phyloP scores from a whole-genome alignment of 768 basidiomycete species.

The Mycena crocata region DNA sequence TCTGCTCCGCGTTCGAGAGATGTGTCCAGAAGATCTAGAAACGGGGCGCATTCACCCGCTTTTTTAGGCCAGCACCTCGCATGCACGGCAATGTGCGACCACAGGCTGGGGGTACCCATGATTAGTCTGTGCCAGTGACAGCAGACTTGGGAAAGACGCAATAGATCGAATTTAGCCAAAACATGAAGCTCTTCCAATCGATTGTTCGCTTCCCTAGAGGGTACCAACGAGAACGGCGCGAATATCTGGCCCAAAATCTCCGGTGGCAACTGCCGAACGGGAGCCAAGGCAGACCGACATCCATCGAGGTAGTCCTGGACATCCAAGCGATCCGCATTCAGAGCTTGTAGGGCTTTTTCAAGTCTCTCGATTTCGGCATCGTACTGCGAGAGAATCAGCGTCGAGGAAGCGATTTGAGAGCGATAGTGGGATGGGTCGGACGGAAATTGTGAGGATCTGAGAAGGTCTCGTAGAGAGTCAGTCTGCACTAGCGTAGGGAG shows the following conservation, averaged over 20 bases:
- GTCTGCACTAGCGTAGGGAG: not conserved
- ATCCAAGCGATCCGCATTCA: not conserved
- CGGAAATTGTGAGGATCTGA: not conserved
- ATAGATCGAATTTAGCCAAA: not conserved
- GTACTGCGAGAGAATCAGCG: not conserved
- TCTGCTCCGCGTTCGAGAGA: not conserved
- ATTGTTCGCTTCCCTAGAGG: not conserved
- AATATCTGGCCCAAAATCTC: slow-evolving; percentile 7
- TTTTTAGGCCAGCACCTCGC: not conserved
- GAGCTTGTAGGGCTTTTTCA: not conserved
- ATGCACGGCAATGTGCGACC: not conserved
- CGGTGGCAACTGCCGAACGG: not conserved
- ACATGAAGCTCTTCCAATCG: not conserved
- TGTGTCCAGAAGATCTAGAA: not conserved
- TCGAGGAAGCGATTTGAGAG: not conserved
- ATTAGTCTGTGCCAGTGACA: not conserved
- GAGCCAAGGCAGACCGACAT: not conserved
- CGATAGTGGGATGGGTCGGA: not conserved
- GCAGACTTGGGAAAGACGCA: not conserved
- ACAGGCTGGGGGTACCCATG: not conserved
- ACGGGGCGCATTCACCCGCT: not conserved
- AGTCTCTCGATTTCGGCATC: not conserved
- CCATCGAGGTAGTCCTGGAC: not conserved
- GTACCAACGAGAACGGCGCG: not conserved
- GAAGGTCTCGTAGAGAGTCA: not conserved